A percentile compares a stretch with the other conserved stretches of the same genome.
These are phyloP conservation scores for Talaromyces sp. DNA, from an alignment of 2,329 filamentous ascomycete genomes.

Conservation along the genomic window DNA sequence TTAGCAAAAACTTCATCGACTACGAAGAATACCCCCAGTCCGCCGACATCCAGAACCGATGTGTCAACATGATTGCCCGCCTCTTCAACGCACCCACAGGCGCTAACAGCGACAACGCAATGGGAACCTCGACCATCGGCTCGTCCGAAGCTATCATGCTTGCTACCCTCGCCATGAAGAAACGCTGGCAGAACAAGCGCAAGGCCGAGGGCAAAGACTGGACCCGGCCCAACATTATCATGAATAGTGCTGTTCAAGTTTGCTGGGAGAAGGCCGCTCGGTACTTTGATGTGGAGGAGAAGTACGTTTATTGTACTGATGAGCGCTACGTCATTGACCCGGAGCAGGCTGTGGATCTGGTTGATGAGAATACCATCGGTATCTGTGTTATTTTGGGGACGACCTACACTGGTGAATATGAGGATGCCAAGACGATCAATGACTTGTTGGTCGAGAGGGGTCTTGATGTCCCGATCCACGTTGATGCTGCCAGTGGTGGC, in stretches of 20 bases:
- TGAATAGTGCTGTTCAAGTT: conserved; percentile 93
- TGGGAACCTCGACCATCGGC: conserved; percentile 85
- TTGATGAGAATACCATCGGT: conserved; percentile 73
- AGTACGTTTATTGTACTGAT: conserved; percentile 61
- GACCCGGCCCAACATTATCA: conserved; percentile 83
- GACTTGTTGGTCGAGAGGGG: conserved; percentile 71
- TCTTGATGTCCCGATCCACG: conserved; percentile 82
- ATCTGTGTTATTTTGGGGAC: conserved; percentile 89
- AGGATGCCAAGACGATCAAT: conserved; percentile 88
- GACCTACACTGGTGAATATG: conserved; percentile 93
- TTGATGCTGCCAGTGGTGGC: conserved; percentile 86
- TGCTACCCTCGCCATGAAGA: conserved; percentile 78
- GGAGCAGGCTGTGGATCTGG: conserved; percentile 54
- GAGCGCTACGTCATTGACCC: conserved; percentile 61
- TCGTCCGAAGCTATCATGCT: conserved; percentile 66
- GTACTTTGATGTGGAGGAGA: conserved; percentile 92
- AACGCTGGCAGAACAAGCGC: conserved; percentile 82
- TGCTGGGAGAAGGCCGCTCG: conserved; percentile 92
- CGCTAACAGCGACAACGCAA: conserved; percentile 55
- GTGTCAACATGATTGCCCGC: conserved; percentile 82
- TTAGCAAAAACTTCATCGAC: conserved; percentile 93
- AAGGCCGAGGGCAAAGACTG: conserved; percentile 74
- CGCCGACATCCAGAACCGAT: conserved; percentile 85
- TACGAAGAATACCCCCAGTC: conserved; percentile 80
- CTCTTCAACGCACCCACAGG: conserved; percentile 73